Percentiles rank a stretch among this genome's conserved stretches.
Evolutionary conservation across 139 green algal species (phyloP).

Genomic region (Trebouxia sp.): DNA sequence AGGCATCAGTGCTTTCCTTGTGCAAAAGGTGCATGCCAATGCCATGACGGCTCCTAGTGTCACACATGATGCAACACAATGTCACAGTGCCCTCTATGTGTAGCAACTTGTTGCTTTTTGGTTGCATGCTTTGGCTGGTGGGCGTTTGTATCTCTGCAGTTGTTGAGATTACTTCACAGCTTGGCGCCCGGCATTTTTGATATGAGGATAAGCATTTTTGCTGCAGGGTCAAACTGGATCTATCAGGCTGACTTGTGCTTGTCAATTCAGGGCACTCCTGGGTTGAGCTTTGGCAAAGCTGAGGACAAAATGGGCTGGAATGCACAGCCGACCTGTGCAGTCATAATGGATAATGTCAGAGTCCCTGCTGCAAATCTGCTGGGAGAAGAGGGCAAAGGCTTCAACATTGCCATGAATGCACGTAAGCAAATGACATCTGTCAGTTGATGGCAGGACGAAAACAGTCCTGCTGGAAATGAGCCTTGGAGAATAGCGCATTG

Average conservation of each 20-base stretch:
- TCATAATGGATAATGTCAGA: constrained; percentile 67
- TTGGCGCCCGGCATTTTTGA: too few relatives aligned
- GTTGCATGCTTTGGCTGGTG: too few relatives aligned
- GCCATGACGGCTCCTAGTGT: background rate
- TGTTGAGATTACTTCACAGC: too few relatives aligned
- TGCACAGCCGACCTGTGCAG: constrained; percentile 70
- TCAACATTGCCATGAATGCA: constrained; percentile 79
- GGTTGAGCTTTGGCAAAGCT: constrained; percentile 74
- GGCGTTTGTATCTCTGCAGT: too few relatives aligned
- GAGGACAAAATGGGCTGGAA: constrained; percentile 87
- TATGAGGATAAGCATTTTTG: background rate
- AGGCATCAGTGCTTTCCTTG: constrained; percentile 71
- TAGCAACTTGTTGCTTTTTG: background rate
- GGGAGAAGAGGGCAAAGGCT: constrained; percentile 71
- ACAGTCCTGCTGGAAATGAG: background rate
- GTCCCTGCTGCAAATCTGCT: constrained; percentile 55
- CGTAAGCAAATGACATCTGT: constrained; percentile 22
- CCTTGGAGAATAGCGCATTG: too few relatives aligned
- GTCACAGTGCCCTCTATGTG: too few relatives aligned
- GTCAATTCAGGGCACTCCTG: constrained; percentile 56
- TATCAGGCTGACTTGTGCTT: too few relatives aligned
- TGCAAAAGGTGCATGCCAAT: constrained; percentile 49
- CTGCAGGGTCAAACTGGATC: too few relatives aligned
- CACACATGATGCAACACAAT: too few relatives aligned
- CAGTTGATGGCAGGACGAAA: background rate